phyloP scores from a whole-genome alignment of 1,284 basidiomycete species.

The Vanrija sp. region DNA sequence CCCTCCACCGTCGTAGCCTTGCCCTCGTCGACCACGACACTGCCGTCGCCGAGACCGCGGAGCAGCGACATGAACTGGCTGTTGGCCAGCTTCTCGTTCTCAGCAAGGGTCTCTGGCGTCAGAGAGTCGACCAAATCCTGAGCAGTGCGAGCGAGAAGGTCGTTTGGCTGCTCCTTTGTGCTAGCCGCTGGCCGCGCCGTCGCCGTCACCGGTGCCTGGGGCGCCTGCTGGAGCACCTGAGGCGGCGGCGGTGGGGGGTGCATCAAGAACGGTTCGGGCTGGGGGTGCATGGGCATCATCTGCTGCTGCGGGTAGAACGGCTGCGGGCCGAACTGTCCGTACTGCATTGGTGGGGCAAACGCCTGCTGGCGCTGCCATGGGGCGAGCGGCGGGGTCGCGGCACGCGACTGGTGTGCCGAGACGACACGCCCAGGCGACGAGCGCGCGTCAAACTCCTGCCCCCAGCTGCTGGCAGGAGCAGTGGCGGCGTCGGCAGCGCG shows the following conservation, averaged over 20 bases:
- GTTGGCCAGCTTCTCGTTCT: conserved; percentile 82
- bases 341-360: background rate
- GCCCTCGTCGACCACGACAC: conserved; percentile 71
- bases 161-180: conserved; percentile 32
- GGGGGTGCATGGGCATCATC: conserved; percentile 9
- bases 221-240: background rate
- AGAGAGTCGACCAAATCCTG: conserved; percentile 67
- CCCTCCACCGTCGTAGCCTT: conserved; percentile 7
- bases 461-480: conserved; percentile 10
- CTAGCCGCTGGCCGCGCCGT: background rate
- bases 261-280: conserved; percentile 6
- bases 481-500: conserved; percentile 3
- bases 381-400: conserved; percentile 10
- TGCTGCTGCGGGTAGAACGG: background rate
- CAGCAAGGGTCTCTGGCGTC: conserved; percentile 34
- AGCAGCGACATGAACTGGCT: conserved; percentile 85
- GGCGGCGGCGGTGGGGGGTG: conserved; percentile 1
- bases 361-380: conserved; percentile 16
- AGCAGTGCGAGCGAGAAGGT: conserved; percentile 72
- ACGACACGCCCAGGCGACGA: background rate
- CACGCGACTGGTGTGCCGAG: background rate
- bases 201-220: conserved; percentile 1
- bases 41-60: conserved; percentile 74
- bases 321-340: background rate
- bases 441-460: conserved; percentile 18